Conservation (phyloP, 2,329 filamentous ascomycete genomes). For the Sordariomycetes sp. region DNA sequence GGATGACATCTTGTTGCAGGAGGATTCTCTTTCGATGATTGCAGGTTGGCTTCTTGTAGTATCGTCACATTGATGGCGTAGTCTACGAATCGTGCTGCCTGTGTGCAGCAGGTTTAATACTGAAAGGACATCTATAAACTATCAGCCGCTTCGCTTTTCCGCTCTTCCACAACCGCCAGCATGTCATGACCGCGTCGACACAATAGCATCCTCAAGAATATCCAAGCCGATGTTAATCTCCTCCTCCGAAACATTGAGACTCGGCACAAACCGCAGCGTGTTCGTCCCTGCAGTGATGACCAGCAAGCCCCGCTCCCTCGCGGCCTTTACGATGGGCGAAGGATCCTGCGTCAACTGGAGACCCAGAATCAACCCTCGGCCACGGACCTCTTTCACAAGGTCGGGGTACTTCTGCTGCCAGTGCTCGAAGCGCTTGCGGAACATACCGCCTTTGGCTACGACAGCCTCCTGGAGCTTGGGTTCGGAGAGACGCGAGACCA, state of each 20-base stretch:
- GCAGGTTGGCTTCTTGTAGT: too few relatives aligned
- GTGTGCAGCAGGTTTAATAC: too few relatives aligned
- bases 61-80: too few relatives aligned
- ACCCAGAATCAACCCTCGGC: slow-evolving; percentile 77
- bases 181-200: slow-evolving; percentile 23
- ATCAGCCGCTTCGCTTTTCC: too few relatives aligned
- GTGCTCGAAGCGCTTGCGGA: slow-evolving; percentile 36
- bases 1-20: too few relatives aligned
- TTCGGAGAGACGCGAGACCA: slow-evolving; percentile 68
- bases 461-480: slow-evolving; percentile 62
- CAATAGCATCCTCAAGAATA: slow-evolving; percentile 63
- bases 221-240: slow-evolving; percentile 72
- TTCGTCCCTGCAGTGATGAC: slow-evolving; percentile 92
- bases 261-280: slow-evolving; percentile 85
- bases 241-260: slow-evolving; percentile 67
- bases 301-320: slow-evolving; percentile 76
- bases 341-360: slow-evolving; percentile 72
- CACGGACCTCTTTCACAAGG: slow-evolving; percentile 69
- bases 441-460: slow-evolving; percentile 49
- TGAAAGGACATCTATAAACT: background rate
- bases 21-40: too few relatives aligned
- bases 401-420: slow-evolving; percentile 48
- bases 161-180: background rate
- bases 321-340: slow-evolving; percentile 68
- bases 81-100: too few relatives aligned